phyloP scores from a whole-genome alignment of 768 basidiomycete species.

The Mrakia blollopis region DNA sequence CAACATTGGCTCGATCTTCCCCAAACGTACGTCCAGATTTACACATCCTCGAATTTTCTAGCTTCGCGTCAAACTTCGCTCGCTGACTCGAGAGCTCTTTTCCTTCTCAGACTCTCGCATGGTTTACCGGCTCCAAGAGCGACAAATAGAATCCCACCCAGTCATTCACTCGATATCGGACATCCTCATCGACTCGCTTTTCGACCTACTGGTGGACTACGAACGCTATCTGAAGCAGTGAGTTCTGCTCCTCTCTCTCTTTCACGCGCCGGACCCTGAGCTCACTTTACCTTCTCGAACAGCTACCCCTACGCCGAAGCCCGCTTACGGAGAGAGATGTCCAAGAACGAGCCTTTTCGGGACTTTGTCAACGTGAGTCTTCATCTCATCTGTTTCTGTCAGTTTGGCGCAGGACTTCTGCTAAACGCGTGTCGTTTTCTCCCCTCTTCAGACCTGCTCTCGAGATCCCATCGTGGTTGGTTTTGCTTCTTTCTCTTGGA shows the following conservation, averaged over 20 bases:
- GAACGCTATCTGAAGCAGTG: conserved; percentile 33
- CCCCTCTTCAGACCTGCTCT: not conserved
- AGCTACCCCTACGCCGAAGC: conserved; percentile 33
- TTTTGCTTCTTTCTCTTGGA: not conserved
- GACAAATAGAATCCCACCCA: conserved; percentile 28
- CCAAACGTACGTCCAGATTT: conserved; percentile 5
- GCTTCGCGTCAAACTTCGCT: not conserved
- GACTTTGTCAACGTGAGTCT: conserved; percentile 19
- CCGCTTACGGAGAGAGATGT: conserved; percentile 20
- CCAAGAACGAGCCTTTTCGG: conserved; percentile 5
- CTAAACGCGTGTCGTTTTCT: not conserved
- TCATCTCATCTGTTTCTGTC: no score
- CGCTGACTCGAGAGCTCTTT: not conserved
- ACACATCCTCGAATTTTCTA: not conserved
- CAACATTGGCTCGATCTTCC: conserved; percentile 27
- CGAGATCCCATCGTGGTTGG: not conserved
- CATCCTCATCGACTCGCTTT: conserved; percentile 23
- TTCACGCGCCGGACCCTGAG: conserved; percentile 1
- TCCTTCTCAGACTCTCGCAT: conserved; percentile 16
- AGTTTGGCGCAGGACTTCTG: not conserved
- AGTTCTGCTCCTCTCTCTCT: not conserved
- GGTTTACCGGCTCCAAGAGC: conserved; percentile 30
- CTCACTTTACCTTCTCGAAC: not conserved
- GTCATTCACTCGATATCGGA: conserved; percentile 22
- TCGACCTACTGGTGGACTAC: conserved; percentile 25